Evolutionary conservation across 2,329 filamentous ascomycete genomes (phyloP).

Genomic region (Penicillium oxalicum): DNA sequence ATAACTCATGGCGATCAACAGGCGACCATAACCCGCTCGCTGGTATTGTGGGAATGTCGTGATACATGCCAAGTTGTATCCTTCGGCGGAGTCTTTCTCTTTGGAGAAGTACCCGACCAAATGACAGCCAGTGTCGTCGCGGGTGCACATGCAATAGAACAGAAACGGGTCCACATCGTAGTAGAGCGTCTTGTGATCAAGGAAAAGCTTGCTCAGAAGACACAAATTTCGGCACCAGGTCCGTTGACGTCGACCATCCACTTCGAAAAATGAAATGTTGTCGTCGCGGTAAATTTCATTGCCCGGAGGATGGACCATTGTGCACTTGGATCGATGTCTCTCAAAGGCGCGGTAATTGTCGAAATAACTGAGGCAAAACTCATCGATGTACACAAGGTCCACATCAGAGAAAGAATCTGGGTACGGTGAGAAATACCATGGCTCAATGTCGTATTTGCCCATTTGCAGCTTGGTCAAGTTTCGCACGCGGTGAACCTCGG

Average conservation of each 20-base stretch:
- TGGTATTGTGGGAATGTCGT: slow-evolving; percentile 94
- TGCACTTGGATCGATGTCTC: slow-evolving; percentile 84
- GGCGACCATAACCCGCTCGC: slow-evolving; percentile 83
- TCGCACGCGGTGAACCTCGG: slow-evolving; percentile 90
- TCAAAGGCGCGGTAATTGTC: slow-evolving; percentile 74
- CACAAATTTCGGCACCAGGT: slow-evolving; percentile 99
- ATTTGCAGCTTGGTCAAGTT: slow-evolving; percentile 94
- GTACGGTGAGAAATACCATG: slow-evolving; percentile 99
- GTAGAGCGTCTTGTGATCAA: slow-evolving; percentile 97
- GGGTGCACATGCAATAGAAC: slow-evolving; percentile 95
- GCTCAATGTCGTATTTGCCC: slow-evolving; percentile 83
- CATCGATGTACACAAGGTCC: slow-evolving; percentile 92
- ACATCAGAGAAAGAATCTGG: slow-evolving; percentile 81
- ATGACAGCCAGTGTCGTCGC: slow-evolving; percentile 84
- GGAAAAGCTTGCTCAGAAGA: slow-evolving; percentile 87
- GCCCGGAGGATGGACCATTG: slow-evolving; percentile 82
- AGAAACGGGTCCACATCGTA: slow-evolving; percentile 97
- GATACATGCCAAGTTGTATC: slow-evolving; percentile 98
- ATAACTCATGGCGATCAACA: slow-evolving; percentile 96
- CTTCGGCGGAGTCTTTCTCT: slow-evolving; percentile 93
- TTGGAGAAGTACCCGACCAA: slow-evolving; percentile 99
- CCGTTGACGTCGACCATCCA: slow-evolving; percentile 92
- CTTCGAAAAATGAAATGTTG: slow-evolving; percentile 91
- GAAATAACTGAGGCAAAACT: slow-evolving; percentile 92
- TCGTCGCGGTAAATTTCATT: slow-evolving; percentile 96